These are phyloP conservation scores for Physcomitrellopsis africana DNA, from an alignment of 225 moss, liverwort and hornwort genomes.

Conservation along the genomic window DNA sequence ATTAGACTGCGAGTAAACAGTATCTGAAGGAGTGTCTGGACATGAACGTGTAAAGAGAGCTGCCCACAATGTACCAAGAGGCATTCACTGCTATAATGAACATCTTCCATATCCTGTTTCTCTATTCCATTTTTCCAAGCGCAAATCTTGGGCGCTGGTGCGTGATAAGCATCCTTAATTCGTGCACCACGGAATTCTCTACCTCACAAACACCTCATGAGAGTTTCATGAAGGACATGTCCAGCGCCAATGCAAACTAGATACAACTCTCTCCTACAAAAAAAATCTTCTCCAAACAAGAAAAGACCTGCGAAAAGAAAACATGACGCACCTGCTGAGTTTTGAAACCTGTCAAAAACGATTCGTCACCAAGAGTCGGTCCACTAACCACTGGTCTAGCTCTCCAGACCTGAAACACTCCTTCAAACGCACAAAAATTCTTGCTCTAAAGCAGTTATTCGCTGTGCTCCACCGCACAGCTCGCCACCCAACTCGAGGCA, in stretches of 20 bases:
- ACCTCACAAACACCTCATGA: not conserved
- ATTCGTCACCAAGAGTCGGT: not conserved
- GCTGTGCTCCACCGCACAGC: not conserved
- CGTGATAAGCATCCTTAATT: not conserved
- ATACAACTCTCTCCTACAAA: not conserved
- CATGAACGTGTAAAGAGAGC: not conserved
- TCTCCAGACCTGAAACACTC: slow-evolving; percentile 27
- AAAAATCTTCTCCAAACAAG: slow-evolving; percentile 13
- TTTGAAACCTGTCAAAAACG: not conserved
- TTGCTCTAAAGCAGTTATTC: not conserved
- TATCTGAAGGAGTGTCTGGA: not conserved
- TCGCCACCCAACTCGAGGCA: not conserved
- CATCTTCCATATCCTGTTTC: not conserved
- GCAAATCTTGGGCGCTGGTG: not conserved
- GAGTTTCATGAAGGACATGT: not conserved
- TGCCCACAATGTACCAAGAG: not conserved
- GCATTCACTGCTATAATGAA: not conserved
- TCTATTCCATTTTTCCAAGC: not conserved
- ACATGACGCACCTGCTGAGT: slow-evolving; percentile 12
- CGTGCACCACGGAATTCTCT: not conserved
- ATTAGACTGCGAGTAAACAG: not conserved
- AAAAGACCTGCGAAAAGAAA: slow-evolving; percentile 15
- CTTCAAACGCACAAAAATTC: slow-evolving; percentile 29
- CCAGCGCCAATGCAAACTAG: not conserved
- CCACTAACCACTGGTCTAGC: slow-evolving; percentile 14